phyloP scores from a whole-genome alignment of 345 rosid genomes.

The Aquilaria sinensis region DNA sequence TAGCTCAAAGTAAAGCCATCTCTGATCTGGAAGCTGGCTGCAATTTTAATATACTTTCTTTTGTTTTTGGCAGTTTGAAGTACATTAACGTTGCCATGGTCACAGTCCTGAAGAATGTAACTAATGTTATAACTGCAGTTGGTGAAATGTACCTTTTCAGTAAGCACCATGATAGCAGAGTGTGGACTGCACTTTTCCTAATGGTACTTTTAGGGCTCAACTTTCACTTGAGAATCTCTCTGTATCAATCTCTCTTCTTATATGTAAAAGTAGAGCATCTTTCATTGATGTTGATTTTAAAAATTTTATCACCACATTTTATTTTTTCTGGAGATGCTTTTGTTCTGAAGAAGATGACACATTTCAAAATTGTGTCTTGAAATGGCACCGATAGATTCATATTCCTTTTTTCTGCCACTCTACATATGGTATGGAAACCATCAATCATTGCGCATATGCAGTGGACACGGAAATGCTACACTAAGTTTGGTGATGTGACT shows the following conservation, averaged over 20 bases:
- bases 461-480: too few species aligned
- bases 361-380: too few species aligned
- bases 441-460: too few species aligned
- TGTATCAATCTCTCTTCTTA: background rate
- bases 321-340: too few species aligned
- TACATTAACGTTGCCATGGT: conserved; percentile 99
- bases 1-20: conserved; percentile 1
- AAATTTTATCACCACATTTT: too few species aligned
- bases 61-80: conserved; percentile 58
- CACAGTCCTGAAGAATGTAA: conserved; percentile 94
- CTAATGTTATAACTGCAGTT: conserved; percentile 91
- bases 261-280: background rate
- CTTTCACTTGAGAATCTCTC: background rate
- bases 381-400: too few species aligned
- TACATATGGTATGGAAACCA: too few species aligned
- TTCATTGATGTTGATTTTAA: too few species aligned
- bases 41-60: background rate
- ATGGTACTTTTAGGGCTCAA: conserved; percentile 52
- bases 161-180: conserved; percentile 88
- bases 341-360: too few species aligned
- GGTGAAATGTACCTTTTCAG: conserved; percentile 96
- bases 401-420: too few species aligned
- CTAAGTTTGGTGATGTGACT: too few species aligned
- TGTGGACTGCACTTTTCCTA: conserved; percentile 93
- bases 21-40: background rate